These are phyloP conservation scores for Poa pratensis DNA, from an alignment of 176 grass and related monocot species.

Conservation along the genomic window DNA sequence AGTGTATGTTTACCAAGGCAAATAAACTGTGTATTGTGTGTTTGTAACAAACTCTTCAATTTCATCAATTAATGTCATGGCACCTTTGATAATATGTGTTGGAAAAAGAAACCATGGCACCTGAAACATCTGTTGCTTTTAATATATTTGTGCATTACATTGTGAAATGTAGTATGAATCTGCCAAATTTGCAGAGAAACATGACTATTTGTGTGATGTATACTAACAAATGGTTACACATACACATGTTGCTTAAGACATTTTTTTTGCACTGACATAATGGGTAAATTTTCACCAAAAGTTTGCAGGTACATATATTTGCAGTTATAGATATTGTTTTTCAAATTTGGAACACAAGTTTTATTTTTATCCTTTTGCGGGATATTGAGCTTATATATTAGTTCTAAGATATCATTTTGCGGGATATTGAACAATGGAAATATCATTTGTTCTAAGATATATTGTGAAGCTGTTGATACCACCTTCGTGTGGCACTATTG, in stretches of 20 bases:
- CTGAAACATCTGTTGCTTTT: neutral
- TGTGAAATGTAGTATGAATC: neutral
- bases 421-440: too few relatives aligned
- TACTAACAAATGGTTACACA: too few relatives aligned
- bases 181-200: neutral
- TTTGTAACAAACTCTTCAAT: neutral
- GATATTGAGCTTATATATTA: too few relatives aligned
- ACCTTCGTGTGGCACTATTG: too few relatives aligned
- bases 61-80: neutral
- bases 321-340: neutral
- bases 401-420: too few relatives aligned
- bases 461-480: too few relatives aligned
- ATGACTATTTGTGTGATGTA: neutral
- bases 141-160: neutral
- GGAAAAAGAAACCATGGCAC: neutral
- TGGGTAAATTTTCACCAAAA: too few relatives aligned
- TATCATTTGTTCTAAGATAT: too few relatives aligned
- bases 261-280: too few relatives aligned
- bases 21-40: conserved; percentile 23
- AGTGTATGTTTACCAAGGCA: conserved; percentile 35
- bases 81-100: neutral
- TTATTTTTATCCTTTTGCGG: neutral
- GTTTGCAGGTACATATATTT: neutral
- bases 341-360: neutral
- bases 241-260: too few relatives aligned